Conservation (phyloP, 805 yeast species). For the Saturnispora zaruensis region DNA sequence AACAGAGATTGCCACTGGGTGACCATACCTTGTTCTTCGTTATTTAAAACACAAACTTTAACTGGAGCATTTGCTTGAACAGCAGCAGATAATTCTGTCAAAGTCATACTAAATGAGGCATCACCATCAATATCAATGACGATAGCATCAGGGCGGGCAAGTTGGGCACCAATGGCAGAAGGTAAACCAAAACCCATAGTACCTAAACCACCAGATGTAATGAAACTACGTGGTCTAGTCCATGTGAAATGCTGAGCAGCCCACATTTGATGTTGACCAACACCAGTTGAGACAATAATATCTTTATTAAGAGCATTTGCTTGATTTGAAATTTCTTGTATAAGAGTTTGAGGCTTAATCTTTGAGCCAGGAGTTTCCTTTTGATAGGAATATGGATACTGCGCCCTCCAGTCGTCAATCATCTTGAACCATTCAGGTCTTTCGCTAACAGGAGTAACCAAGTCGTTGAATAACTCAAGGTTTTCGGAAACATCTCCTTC, state of each 20-base stretch:
- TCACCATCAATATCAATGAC: slow-evolving; percentile 98
- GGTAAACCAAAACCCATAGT: slow-evolving; percentile 99
- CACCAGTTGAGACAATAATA: slow-evolving; percentile 92
- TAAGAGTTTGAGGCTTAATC: slow-evolving; percentile 90
- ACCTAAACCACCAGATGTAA: slow-evolving; percentile 98
- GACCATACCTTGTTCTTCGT: slow-evolving; percentile 99
- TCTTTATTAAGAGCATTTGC: slow-evolving; percentile 57
- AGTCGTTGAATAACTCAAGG: slow-evolving; percentile 63
- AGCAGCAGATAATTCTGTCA: slow-evolving; percentile 87
- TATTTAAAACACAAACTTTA: slow-evolving; percentile 81
- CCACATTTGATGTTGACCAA: slow-evolving; percentile 99
- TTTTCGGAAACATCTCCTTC: slow-evolving; percentile 92
- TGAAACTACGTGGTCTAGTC: slow-evolving; percentile 85
- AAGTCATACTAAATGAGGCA: slow-evolving; percentile 98
- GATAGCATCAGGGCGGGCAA: slow-evolving; percentile 87
- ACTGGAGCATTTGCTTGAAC: slow-evolving; percentile 90
- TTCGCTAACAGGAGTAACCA: slow-evolving; percentile 50
- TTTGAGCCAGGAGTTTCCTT: slow-evolving; percentile 69
- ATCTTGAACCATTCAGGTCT: slow-evolving; percentile 76
- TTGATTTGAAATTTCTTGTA: slow-evolving; percentile 67
- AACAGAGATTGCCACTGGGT: slow-evolving; percentile 98
- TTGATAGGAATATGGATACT: slow-evolving; percentile 80
- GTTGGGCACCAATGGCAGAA: slow-evolving; percentile 97
- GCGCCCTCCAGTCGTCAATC: slow-evolving; percentile 72
- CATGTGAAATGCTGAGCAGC: slow-evolving; percentile 97